phyloP scores from a whole-genome alignment of 768 basidiomycete genomes.

The Kwoniella dendrophila region DNA sequence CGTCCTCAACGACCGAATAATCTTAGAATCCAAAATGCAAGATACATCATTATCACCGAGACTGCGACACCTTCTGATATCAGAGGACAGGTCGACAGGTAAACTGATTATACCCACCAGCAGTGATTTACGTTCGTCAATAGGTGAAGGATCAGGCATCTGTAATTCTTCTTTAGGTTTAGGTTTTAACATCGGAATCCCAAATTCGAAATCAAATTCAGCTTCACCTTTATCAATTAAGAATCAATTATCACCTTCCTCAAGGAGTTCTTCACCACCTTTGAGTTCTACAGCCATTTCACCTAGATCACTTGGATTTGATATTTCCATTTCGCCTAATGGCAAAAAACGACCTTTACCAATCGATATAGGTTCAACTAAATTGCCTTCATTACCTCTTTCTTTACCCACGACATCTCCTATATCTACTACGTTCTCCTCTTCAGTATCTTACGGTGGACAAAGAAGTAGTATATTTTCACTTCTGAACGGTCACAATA shows the following conservation, averaged over 20 bases:
- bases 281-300: too few species aligned
- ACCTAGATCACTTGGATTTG: not conserved
- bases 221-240: not conserved
- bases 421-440: slow-evolving; percentile 14
- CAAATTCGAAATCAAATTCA: not conserved
- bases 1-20: too few species aligned
- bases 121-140: not conserved
- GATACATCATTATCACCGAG: slow-evolving; percentile 30
- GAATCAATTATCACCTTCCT: not conserved
- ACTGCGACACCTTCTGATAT: slow-evolving; percentile 40
- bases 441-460: slow-evolving; percentile 1
- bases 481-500: slow-evolving; percentile 25
- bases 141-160: slow-evolving; percentile 10
- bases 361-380: not conserved
- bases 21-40: too few species aligned
- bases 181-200: not conserved
- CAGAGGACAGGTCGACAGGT: slow-evolving; percentile 36
- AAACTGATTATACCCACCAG: slow-evolving; percentile 22
- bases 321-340: not conserved
- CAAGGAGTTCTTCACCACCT: not conserved
- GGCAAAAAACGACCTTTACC: not conserved
- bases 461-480: slow-evolving; percentile 27
- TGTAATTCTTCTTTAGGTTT: too few species aligned
- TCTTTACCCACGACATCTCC: slow-evolving; percentile 28
- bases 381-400: not conserved